Conservation (phyloP, 169 alveolate genomes). For the Cryptosporidium sp. region DNA sequence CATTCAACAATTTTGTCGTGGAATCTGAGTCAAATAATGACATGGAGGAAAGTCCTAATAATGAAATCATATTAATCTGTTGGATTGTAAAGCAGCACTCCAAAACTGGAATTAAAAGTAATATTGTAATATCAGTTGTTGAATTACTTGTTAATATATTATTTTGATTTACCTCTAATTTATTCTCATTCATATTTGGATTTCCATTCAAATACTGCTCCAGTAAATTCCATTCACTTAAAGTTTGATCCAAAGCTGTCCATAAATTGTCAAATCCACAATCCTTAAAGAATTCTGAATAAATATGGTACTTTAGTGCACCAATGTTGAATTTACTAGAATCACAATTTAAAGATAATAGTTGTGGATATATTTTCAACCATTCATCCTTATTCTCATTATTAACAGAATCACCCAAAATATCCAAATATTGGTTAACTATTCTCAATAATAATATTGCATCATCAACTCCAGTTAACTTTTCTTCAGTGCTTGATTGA, state of each 20-base stretch:
- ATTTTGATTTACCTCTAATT: background rate
- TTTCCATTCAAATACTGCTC: conserved; percentile 32
- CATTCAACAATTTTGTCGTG: conserved; percentile 27
- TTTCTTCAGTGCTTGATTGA: background rate
- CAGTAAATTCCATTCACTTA: conserved; percentile 43
- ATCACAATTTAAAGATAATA: background rate
- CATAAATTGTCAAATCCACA: conserved; percentile 65
- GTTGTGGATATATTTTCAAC: conserved; percentile 12
- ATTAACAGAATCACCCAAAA: conserved; percentile 41
- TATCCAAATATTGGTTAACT: conserved; percentile 63
- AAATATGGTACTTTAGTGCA: conserved; percentile 25
- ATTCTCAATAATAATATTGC: conserved; percentile 46
- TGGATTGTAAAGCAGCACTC: conserved; percentile 70
- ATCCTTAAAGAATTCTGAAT: conserved; percentile 57
- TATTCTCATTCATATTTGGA: background rate
- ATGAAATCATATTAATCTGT: conserved; percentile 36
- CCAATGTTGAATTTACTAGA: background rate
- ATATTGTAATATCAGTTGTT: conserved; percentile 12
- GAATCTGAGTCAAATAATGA: conserved; percentile 58
- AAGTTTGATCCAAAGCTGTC: conserved; percentile 37
- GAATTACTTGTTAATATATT: background rate
- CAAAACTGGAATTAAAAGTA: conserved; percentile 52
- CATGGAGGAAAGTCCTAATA: conserved; percentile 52
- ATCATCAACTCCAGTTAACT: conserved; percentile 38
- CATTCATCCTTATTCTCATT: conserved; percentile 11